Conservation (phyloP, 192 early-diverging fungal genomes). For the Coemansia sp. region DNA sequence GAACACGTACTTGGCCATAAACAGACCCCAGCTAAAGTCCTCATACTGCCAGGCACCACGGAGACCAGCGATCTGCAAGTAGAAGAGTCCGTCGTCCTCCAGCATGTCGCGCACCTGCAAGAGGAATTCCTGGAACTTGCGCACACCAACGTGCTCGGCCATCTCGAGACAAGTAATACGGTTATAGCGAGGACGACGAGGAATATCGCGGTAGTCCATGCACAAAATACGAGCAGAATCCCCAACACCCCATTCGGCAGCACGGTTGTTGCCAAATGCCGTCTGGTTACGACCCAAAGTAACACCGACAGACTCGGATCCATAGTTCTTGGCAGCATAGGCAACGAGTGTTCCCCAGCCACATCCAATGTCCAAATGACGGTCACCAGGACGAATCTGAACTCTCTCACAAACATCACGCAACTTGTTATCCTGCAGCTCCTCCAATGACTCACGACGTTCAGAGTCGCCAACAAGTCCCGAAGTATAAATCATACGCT, state of each 20-base stretch:
- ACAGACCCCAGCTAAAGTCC: conserved; percentile 90
- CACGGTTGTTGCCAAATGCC: conserved; percentile 83
- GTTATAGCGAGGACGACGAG: conserved; percentile 84
- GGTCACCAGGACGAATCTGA: conserved; percentile 83
- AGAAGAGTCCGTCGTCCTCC: conserved; percentile 98
- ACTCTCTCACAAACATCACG: conserved; percentile 85
- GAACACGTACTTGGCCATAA: conserved; percentile 99
- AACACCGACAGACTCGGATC: conserved; percentile 89
- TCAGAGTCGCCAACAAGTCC: conserved; percentile 82
- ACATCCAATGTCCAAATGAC: conserved; percentile 96
- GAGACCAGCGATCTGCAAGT: conserved; percentile 96
- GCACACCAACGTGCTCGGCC: conserved; percentile 98
- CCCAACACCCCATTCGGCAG: conserved; percentile 79
- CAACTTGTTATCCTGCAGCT: conserved; percentile 97
- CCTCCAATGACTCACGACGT: conserved; percentile 85
- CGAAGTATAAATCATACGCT: conserved; percentile 96
- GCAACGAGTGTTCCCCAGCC: conserved; percentile 96
- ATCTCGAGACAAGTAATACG: conserved; percentile 98
- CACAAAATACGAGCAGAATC: conserved; percentile 80
- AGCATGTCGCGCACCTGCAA: conserved; percentile 92
- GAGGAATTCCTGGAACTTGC: conserved; percentile 89
- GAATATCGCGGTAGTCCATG: conserved; percentile 99
- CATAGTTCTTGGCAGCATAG: conserved; percentile 88
- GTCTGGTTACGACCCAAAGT: conserved; percentile 94
- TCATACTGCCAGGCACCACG: conserved; percentile 82